Conservation (phyloP, 139 green algal genomes). For the Marvania coccoides region DNA sequence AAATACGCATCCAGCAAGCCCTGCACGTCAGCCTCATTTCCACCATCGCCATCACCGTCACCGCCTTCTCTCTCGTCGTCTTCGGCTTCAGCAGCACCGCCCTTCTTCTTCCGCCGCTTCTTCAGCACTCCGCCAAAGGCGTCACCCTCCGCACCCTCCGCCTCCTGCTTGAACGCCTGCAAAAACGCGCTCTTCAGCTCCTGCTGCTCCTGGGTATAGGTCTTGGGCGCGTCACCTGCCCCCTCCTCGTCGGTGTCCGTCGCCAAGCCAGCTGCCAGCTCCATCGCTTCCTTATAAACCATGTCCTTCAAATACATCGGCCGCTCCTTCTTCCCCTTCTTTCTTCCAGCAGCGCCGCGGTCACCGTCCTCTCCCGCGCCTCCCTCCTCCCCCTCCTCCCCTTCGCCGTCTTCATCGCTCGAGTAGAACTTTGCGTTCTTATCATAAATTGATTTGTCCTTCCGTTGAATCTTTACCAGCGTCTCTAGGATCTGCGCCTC, state of each 20-base stretch:
- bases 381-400: slow-evolving; percentile 9
- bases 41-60: background rate
- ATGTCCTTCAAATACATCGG: slow-evolving; percentile 76
- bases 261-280: slow-evolving; percentile 18
- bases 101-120: background rate
- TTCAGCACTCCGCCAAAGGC: slow-evolving; percentile 20
- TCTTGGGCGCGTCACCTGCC: slow-evolving; percentile 1
- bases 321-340: slow-evolving; percentile 33
- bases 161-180: slow-evolving; percentile 15
- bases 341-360: background rate
- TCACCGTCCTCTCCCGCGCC: background rate
- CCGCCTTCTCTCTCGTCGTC: background rate
- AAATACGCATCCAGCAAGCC: slow-evolving; percentile 75
- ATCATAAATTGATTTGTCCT: slow-evolving; percentile 71
- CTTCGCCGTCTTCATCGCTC: slow-evolving; percentile 24
- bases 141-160: slow-evolving; percentile 1
- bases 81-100: background rate
- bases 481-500: slow-evolving; percentile 64
- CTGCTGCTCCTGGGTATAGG: slow-evolving; percentile 73
- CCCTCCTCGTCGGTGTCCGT: slow-evolving; percentile 22
- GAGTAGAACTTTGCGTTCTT: slow-evolving; percentile 54
- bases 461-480: slow-evolving; percentile 55
- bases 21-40: slow-evolving; percentile 13
- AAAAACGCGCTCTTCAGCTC: slow-evolving; percentile 61
- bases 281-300: slow-evolving; percentile 63